phyloP scores from a whole-genome alignment of 768 basidiomycete genomes.

The Boletellus ananas region DNA sequence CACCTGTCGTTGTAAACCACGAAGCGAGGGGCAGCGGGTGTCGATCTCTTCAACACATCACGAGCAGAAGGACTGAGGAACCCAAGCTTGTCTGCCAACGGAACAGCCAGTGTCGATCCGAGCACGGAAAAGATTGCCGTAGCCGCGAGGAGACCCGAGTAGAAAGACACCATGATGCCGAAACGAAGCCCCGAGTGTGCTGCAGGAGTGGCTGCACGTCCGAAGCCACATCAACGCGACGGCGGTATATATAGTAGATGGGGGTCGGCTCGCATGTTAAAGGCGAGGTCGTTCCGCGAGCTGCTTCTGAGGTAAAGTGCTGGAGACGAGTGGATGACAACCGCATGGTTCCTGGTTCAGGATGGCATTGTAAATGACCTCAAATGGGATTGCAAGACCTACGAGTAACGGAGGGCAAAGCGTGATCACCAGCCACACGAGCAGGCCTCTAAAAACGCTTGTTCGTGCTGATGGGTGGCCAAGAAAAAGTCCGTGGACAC shows the following conservation, averaged over 20 bases:
- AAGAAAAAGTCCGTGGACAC: neutral
- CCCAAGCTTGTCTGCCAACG: conserved; percentile 20
- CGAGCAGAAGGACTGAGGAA: conserved; percentile 23
- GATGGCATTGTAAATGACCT: neutral
- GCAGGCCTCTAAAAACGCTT: neutral
- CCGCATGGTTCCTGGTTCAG: neutral
- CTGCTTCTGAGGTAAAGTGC: neutral
- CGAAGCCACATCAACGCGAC: neutral
- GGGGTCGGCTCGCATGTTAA: neutral
- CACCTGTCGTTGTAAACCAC: conserved; percentile 40
- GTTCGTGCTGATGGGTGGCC: neutral
- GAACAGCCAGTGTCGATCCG: conserved; percentile 11
- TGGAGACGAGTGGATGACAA: neutral
- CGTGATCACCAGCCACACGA: neutral
- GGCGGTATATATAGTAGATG: conserved; percentile 16
- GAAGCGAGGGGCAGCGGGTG: conserved; percentile 48
- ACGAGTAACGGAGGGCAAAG: neutral
- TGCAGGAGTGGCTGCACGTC: neutral
- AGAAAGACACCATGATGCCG: conserved; percentile 17
- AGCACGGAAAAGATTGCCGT: conserved; percentile 10
- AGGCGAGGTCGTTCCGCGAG: neutral
- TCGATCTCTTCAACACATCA: conserved; percentile 15
- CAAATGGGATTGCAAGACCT: neutral
- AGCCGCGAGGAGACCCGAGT: neutral
- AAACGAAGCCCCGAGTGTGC: neutral